Base-by-base conservation (phyloP, 2,329 filamentous ascomycete genomes). In the Venturia pyrina region DNA sequence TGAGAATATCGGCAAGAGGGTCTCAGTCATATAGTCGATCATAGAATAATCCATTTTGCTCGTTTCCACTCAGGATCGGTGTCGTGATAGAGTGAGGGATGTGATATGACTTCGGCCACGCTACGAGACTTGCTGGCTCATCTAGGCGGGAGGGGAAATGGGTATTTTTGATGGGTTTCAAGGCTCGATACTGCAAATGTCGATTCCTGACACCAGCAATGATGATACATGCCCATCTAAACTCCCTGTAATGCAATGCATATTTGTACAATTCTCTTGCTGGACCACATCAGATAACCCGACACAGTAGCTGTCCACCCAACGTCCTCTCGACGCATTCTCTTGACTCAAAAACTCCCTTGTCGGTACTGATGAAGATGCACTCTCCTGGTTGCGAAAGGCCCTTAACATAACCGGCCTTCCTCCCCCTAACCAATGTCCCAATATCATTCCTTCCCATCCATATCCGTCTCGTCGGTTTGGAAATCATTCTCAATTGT, bases 301-400 rank as follows among this genome's bases (percentile, higher is more conserved):
- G 82, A 78, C 89, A 95, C 66, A 96, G 77, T 67, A 91, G 81
- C 76, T 91, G 75, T 0, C 93, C 93, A n/a, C 93, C 93, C 24
- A 91, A 79, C 78, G 87, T 89, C 80, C 86, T 87, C 75, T 89
- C 87, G 66, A 96, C 81, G 67, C 91, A 93, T 77, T 96, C 91
- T 70, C 93, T 82, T 34, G 86, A 82, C 80, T 97, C 93, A 73
- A 96, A 74, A 11, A 96, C 83, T 1, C 93, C 93, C 69, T 81
- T 78, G 72, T 91, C 87, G 21, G 92, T 96, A 17, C 82, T 85
- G 62, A 97, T 73, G 73, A 93, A 93, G 74, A 97, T 78, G 74
- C 86, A 89, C 82, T 97, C 93, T 66, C 93, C 93, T 17, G 95
- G 80, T 68, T 84, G 83, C 68, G 82, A 87, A 70, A 96, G 74